Evolutionary conservation across 768 basidiomycete genomes (phyloP), one percentile per base, ranked within the genome.

Genomic region (Rhodotorula toruloides): DNA sequence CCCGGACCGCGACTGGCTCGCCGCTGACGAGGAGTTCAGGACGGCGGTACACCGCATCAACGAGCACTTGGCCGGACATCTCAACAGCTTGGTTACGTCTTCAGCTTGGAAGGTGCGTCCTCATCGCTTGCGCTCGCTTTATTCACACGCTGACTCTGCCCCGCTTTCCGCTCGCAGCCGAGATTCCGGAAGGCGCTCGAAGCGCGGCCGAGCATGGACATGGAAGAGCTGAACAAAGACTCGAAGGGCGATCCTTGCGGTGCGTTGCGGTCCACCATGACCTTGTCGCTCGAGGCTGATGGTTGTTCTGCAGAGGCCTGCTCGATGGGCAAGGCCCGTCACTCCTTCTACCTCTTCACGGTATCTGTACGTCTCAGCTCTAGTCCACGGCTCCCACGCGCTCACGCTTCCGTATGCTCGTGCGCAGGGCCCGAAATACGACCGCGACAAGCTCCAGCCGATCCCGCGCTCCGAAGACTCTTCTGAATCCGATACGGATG

Each of bases 1-100:
- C 21, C 67, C 67, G 17, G 48, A 68, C 11, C 46, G 54, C 34
- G 43, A 57, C n/a, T 68, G 67, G 67, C 53, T 63, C 57, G 34
- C 1, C 31, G 7, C 13, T 1, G 46, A 68, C 34, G 1, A 14
- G 17, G 62, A 60, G 1, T 63, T 63, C 54, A 25, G 19, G 39
- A 21, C n/a, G 0, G 66, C 66, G 11, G 27, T 54, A 22, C 6
- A 44, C 6, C 60, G 54, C 25, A 57, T 67, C n/a, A 17, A 47
- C 6, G 9, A 0, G 3, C 36, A 47, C 31, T 8, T 67, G 3
- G 1, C 36, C 2, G 56, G 56, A 2, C n/a, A 54, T 22, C 31
- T 63, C 32, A 12, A 25, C 22, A 48, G 37, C 39, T 21, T 48
- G 22, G 11, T 67, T 17, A 14, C 16, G 16, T 58, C 56, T 7